A percentile compares a stretch with the other conserved stretches of the same genome.
phyloP scores from a whole-genome alignment of 352 stramenopile genomes.

The Stephanocyclus meneghinianus region DNA sequence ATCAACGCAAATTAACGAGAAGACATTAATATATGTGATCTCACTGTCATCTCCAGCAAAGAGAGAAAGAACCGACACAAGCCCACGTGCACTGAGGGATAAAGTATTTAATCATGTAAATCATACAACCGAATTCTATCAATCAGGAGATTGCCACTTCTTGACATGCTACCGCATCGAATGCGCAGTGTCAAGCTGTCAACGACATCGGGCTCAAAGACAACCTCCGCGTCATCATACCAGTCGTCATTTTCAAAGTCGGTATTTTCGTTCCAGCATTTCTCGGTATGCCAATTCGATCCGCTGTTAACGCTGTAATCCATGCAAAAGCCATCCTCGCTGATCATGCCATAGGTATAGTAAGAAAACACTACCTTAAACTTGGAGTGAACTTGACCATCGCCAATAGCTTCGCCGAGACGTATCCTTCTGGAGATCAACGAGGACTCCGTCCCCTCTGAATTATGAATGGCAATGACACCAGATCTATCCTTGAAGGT shows the following conservation, averaged over 20 bases:
- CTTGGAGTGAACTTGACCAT: constrained; percentile 11
- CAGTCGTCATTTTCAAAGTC: constrained; percentile 26
- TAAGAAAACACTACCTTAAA: constrained; percentile 20
- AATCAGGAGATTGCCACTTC: constrained; percentile 9
- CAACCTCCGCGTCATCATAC: constrained; percentile 16
- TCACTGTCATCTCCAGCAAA: too few species aligned
- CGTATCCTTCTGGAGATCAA: not conserved
- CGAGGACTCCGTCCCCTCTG: not conserved
- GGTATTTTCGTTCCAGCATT: constrained; percentile 3
- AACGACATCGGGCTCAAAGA: not conserved
- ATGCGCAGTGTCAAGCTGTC: constrained; percentile 8
- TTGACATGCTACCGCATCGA: not conserved
- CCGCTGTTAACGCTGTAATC: constrained; percentile 15
- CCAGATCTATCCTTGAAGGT: not conserved
- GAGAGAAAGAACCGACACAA: too few species aligned
- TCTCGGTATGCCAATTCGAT: constrained; percentile 5
- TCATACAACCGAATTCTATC: constrained; percentile 3
- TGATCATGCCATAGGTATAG: constrained; percentile 5
- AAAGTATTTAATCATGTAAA: not conserved
- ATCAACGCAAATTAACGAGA: not conserved
- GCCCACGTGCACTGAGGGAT: too few species aligned
- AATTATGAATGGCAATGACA: constrained; percentile 1
- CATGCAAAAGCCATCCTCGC: constrained; percentile 14
- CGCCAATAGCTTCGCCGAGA: constrained; percentile 1
- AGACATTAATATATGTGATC: too few species aligned